Evolutionary conservation across 441 rosid species (phyloP).

Genomic region (Croton setiger): DNA sequence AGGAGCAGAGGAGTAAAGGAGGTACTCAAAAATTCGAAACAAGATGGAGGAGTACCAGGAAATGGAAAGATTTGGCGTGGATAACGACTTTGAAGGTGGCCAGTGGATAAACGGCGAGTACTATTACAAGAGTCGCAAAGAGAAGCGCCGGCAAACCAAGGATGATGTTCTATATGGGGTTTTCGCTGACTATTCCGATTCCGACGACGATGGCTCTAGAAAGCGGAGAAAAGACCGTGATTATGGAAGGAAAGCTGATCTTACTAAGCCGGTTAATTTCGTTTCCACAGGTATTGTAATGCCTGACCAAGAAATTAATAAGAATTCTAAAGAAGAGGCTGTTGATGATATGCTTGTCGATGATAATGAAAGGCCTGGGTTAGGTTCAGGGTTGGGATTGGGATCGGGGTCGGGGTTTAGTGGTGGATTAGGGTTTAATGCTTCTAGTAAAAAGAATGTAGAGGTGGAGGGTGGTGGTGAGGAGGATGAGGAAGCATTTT

Average conservation of each 20-base stretch:
- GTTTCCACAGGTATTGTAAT: constrained; percentile 61
- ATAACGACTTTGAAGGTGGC: constrained; percentile 81
- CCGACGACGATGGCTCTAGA: constrained; percentile 42
- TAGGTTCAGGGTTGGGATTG: constrained; percentile 41
- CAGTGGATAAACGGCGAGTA: constrained; percentile 66
- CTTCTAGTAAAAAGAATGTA: constrained; percentile 8
- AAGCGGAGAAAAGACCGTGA: constrained; percentile 53
- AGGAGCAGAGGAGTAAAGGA: background rate
- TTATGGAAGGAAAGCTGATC: constrained; percentile 42
- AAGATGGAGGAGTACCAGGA: constrained; percentile 77
- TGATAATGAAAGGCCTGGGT: constrained; percentile 48
- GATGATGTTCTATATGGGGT: constrained; percentile 65
- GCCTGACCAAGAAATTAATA: constrained; percentile 69
- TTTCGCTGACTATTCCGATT: constrained; percentile 56
- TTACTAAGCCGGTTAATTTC: constrained; percentile 71
- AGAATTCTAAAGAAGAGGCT: constrained; percentile 38
- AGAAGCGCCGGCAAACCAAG: constrained; percentile 65
- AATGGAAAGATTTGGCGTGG: constrained; percentile 79
- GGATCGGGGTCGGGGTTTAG: constrained; percentile 28
- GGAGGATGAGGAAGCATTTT: constrained; percentile 35
- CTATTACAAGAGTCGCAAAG: constrained; percentile 52
- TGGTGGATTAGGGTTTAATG: constrained; percentile 39
- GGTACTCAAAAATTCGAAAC: background rate
- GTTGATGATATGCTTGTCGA: constrained; percentile 33
- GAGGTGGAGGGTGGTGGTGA: constrained; percentile 19